Evolutionary conservation across 1,139 yeast genomes (phyloP).

Genomic region (Blastobotrys raffinosifermentans): DNA sequence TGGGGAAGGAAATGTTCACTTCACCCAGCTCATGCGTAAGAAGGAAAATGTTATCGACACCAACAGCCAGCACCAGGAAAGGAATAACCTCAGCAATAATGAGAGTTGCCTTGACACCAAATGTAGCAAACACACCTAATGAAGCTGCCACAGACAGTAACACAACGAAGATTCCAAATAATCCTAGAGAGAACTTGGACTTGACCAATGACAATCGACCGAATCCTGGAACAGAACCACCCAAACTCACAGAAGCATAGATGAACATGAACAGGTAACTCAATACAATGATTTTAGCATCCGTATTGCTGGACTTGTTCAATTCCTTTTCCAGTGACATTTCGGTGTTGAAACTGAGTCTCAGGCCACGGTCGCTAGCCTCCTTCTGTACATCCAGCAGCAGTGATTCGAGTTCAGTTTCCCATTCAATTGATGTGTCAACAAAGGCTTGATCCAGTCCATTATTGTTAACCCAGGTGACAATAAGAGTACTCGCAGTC

Average conservation of each 20-base stretch:
- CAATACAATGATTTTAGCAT: slow-evolving; percentile 58
- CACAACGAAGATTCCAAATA: slow-evolving; percentile 76
- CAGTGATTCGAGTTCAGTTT: slow-evolving; percentile 51
- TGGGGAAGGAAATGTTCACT: slow-evolving; percentile 43
- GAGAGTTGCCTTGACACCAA: slow-evolving; percentile 78
- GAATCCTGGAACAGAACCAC: slow-evolving; percentile 43
- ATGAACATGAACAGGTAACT: slow-evolving; percentile 87
- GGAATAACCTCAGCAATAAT: slow-evolving; percentile 97
- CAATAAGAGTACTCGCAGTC: slow-evolving; percentile 63
- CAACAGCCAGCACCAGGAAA: slow-evolving; percentile 87
- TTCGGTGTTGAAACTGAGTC: slow-evolving; percentile 74
- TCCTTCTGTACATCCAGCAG: slow-evolving; percentile 42
- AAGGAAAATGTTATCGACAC: slow-evolving; percentile 88
- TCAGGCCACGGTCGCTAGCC: slow-evolving; percentile 43
- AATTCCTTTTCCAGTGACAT: slow-evolving; percentile 78
- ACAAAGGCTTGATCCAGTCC: slow-evolving; percentile 39
- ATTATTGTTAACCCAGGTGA: slow-evolving; percentile 56
- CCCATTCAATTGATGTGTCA: slow-evolving; percentile 55
- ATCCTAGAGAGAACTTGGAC: slow-evolving; percentile 70
- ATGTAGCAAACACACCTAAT: slow-evolving; percentile 62
- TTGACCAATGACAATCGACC: slow-evolving; percentile 39
- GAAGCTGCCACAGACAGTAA: slow-evolving; percentile 72
- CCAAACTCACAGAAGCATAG: slow-evolving; percentile 79
- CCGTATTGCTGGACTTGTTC: slow-evolving; percentile 75
- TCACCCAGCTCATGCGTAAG: slow-evolving; percentile 71